Percentiles rank a stretch among this genome's conserved stretches.
These are phyloP conservation scores for Thalia dealbata DNA, from an alignment of 176 grass and related monocot species.

Conservation along the genomic window DNA sequence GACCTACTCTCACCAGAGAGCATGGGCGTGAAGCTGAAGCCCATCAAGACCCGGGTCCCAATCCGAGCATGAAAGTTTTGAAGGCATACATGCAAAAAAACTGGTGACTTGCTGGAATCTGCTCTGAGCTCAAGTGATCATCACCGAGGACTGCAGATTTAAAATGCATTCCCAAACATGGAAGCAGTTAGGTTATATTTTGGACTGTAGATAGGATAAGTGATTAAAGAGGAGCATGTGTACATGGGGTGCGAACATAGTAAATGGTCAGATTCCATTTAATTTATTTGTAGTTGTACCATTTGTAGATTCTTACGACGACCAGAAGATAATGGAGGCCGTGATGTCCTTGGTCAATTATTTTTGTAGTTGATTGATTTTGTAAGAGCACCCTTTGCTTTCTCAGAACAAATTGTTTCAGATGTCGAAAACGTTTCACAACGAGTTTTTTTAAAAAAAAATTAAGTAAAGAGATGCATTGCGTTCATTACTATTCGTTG, in stretches of 20 bases:
- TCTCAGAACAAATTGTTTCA: no score
- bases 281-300: background rate
- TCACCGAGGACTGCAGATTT: background rate
- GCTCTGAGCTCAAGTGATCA: background rate
- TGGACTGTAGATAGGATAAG: no score
- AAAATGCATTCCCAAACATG: no score
- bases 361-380: no score
- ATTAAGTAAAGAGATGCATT: no score
- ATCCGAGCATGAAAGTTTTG: background rate
- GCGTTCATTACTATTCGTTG: no score
- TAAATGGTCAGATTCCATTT: background rate
- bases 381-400: no score
- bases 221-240: background rate
- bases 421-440: no score
- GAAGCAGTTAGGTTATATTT: no score
- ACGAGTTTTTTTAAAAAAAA: no score
- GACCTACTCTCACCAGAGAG: slow-evolving; percentile 20
- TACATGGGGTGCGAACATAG: background rate
- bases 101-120: no score
- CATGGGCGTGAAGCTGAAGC: slow-evolving; percentile 20
- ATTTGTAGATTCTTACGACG: background rate
- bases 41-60: slow-evolving; percentile 19
- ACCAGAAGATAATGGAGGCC: background rate
- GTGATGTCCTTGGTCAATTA: background rate
- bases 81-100: background rate